These are phyloP conservation scores for Limnanthes douglasii DNA, from an alignment of 345 rosid genomes.

Conservation along the genomic window DNA sequence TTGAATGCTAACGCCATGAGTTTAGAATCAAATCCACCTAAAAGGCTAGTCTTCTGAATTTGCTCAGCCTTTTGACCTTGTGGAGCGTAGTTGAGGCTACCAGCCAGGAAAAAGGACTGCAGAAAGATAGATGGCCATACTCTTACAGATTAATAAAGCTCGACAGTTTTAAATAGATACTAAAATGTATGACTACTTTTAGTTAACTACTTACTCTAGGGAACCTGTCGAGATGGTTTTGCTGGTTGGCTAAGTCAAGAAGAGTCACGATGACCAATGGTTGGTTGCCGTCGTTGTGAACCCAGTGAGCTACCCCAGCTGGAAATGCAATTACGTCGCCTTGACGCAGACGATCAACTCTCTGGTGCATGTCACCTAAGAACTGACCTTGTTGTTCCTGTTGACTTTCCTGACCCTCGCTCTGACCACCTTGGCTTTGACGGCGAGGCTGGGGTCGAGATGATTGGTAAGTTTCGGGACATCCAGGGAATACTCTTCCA, in stretches of 20 bases:
- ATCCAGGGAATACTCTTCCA: slow-evolving; percentile 33
- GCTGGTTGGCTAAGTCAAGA: slow-evolving; percentile 17
- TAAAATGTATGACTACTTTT: background rate
- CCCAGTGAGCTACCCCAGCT: slow-evolving; percentile 38
- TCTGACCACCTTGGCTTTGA: slow-evolving; percentile 5
- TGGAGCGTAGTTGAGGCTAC: slow-evolving; percentile 49
- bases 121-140: background rate
- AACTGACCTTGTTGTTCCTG: slow-evolving; percentile 9
- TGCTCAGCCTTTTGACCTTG: slow-evolving; percentile 13
- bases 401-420: background rate
- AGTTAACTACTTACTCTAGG: slow-evolving; percentile 27
- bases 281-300: slow-evolving; percentile 36
- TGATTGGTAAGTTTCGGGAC: slow-evolving; percentile 51
- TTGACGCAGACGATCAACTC: slow-evolving; percentile 20
- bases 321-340: slow-evolving; percentile 42
- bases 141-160: background rate
- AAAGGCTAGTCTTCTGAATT: slow-evolving; percentile 21
- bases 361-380: slow-evolving; percentile 46
- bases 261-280: slow-evolving; percentile 26
- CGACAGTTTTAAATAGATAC: background rate
- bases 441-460: background rate
- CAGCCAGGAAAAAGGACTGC: slow-evolving; percentile 33
- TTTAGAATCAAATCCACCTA: slow-evolving; percentile 24
- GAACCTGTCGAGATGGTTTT: slow-evolving; percentile 38
- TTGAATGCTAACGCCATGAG: slow-evolving; percentile 38